Conservation (phyloP, 2,329 filamentous ascomycete genomes). For the Chalara sp. region DNA sequence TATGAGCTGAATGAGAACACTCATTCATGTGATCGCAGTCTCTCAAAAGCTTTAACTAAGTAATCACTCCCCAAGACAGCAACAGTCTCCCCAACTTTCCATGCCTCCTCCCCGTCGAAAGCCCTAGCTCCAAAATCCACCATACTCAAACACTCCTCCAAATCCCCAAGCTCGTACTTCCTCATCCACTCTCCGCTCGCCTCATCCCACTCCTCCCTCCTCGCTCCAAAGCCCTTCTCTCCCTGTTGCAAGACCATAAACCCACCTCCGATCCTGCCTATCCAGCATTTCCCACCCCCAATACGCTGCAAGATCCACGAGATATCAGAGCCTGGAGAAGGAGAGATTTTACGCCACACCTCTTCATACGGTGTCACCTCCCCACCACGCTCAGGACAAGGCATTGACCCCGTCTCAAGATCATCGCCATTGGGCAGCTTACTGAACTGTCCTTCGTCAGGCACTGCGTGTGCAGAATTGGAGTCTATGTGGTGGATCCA, state of each 20-base stretch:
- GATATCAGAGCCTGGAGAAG: not conserved
- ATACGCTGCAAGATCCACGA: conserved; percentile 14
- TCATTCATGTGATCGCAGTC: not conserved
- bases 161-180: conserved; percentile 11
- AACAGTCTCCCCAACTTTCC: conserved; percentile 8
- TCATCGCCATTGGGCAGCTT: conserved; percentile 33
- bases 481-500: conserved; percentile 35
- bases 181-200: conserved; percentile 5
- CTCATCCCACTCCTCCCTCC: conserved; percentile 12
- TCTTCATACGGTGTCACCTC: conserved; percentile 22
- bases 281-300: conserved; percentile 7
- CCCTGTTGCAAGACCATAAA: conserved; percentile 11
- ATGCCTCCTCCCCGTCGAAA: conserved; percentile 9
- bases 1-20: not conserved
- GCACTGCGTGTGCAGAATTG: conserved; percentile 19
- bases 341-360: conserved; percentile 11
- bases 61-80: conserved; percentile 8
- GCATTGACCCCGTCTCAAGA: conserved; percentile 33
- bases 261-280: conserved; percentile 12
- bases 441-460: conserved; percentile 31
- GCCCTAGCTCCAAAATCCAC: not conserved
- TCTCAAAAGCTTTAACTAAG: conserved; percentile 8
- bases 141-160: conserved; percentile 7
- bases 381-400: conserved; percentile 28
- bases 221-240: conserved; percentile 8